phyloP scores from a whole-genome alignment of 768 basidiomycete species.

The Psilocybe subaeruginosa region DNA sequence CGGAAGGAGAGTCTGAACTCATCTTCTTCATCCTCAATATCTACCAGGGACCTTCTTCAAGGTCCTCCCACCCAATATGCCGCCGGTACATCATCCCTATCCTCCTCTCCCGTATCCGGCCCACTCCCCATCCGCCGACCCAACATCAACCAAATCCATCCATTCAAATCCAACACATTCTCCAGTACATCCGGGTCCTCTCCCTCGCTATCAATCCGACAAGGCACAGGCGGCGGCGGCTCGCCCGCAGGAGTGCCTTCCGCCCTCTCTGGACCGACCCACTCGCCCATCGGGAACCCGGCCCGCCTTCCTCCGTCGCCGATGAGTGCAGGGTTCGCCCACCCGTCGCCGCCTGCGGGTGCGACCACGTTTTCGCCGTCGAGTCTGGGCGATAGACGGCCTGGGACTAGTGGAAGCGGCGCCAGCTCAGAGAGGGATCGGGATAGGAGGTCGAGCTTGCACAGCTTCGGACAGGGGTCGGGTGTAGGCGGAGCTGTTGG shows the following conservation, averaged over 20 bases:
- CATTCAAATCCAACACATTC: constrained; percentile 43
- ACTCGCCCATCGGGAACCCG: not conserved
- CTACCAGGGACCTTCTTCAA: constrained; percentile 21
- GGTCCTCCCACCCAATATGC: constrained; percentile 7
- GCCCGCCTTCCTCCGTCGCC: constrained; percentile 30
- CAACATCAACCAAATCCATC: constrained; percentile 34
- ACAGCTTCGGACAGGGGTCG: constrained; percentile 7
- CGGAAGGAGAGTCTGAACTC: constrained; percentile 55
- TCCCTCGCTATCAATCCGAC: constrained; percentile 35
- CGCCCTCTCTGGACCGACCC: constrained; percentile 17
- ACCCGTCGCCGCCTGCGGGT: constrained; percentile 21
- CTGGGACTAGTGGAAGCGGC: constrained; percentile 24
- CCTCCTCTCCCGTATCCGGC: constrained; percentile 32
- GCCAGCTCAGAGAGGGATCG: constrained; percentile 18
- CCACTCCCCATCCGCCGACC: constrained; percentile 35
- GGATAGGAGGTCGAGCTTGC: constrained; percentile 20
- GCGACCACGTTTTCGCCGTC: constrained; percentile 26
- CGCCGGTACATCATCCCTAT: constrained; percentile 26
- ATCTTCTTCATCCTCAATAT: constrained; percentile 31
- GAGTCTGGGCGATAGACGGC: constrained; percentile 29
- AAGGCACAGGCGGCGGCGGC: constrained; percentile 17
- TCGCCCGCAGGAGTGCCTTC: constrained; percentile 16
- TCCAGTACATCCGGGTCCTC: constrained; percentile 34
- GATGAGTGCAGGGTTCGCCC: constrained; percentile 20
- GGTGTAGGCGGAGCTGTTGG: not conserved